Percentiles rank a stretch among this genome's conserved stretches.
phyloP scores from a whole-genome alignment of 2,329 filamentous ascomycete species.

The Davidsoniella australis region DNA sequence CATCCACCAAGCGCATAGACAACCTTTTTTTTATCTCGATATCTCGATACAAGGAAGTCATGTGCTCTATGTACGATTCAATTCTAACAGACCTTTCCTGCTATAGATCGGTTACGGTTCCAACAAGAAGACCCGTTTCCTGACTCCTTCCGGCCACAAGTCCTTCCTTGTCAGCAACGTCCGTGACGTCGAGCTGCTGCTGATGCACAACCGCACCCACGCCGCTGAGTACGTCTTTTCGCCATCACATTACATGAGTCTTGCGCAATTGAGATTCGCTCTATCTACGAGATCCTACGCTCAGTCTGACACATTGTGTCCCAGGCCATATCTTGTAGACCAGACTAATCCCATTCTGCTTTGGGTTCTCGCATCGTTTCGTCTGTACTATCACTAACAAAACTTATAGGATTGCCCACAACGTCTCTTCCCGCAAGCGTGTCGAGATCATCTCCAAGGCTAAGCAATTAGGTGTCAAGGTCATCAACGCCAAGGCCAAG shows the following conservation, averaged over 20 bases:
- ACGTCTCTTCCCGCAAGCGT: conserved; percentile 96
- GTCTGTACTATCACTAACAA: conserved; percentile 20
- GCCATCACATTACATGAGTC: not conserved
- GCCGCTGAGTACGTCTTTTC: conserved; percentile 73
- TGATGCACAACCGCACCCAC: conserved; percentile 99
- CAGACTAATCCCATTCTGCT: not conserved
- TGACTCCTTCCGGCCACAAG: conserved; percentile 99
- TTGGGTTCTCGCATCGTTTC: too few species aligned
- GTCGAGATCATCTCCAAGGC: conserved; percentile 94
- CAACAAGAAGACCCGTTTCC: conserved; percentile 98
- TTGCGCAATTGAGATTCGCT: not conserved
- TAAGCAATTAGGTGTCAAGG: conserved; percentile 98
- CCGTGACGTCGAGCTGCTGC: conserved; percentile 86
- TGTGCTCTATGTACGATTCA: too few species aligned
- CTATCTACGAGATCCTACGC: not conserved
- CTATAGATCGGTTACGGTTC: conserved; percentile 87
- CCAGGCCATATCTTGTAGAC: not conserved
- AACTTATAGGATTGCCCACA: conserved; percentile 72
- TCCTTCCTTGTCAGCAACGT: conserved; percentile 97
- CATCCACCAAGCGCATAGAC: too few species aligned
- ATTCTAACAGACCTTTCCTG: not conserved
- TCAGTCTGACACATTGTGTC: not conserved
- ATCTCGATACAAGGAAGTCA: not conserved
- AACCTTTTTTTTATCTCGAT: too few species aligned
- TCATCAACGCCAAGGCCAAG: conserved; percentile 98